These are phyloP conservation scores for Spathaspora boniae DNA, from an alignment of 805 yeast genomes.

Conservation along the genomic window DNA sequence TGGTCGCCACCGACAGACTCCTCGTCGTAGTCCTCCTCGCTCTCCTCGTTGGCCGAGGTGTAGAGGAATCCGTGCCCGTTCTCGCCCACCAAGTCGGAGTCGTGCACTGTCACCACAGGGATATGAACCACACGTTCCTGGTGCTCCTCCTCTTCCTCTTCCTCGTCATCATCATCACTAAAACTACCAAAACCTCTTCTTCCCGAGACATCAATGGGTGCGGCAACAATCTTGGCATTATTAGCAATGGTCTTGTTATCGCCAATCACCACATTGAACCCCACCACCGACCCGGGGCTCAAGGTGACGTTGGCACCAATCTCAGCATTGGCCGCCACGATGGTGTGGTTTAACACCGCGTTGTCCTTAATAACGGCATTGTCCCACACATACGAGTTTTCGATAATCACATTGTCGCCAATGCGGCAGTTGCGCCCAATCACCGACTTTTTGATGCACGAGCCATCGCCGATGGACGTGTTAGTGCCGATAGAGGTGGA, in stretches of 20 bases:
- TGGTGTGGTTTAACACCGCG: constrained; percentile 53
- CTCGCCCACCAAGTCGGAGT: constrained; percentile 43
- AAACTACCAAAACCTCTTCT: constrained; percentile 29
- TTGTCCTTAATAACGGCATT: constrained; percentile 69
- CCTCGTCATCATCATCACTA: constrained; percentile 23
- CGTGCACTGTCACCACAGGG: constrained; percentile 32
- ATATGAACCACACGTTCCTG: constrained; percentile 12
- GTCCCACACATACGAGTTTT: constrained; percentile 85
- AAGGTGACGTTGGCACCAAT: constrained; percentile 52
- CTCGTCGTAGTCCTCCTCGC: constrained; percentile 33
- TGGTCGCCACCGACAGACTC: constrained; percentile 34
- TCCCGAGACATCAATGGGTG: constrained; percentile 33
- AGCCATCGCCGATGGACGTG: constrained; percentile 72
- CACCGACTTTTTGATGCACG: constrained; percentile 63
- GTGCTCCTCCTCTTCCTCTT: constrained; percentile 12
- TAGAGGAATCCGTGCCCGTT: constrained; percentile 51
- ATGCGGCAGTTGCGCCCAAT: constrained; percentile 85
- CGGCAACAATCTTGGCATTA: constrained; percentile 51
- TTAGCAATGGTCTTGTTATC: constrained; percentile 45
- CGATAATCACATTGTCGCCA: constrained; percentile 70
- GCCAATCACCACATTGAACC: constrained; percentile 69
- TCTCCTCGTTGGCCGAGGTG: constrained; percentile 42
- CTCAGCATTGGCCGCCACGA: constrained; percentile 64
- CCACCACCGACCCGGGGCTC: constrained; percentile 73
- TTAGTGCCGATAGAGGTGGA: constrained; percentile 80